These are phyloP conservation scores for Fusarium torreyae DNA, from an alignment of 2,329 filamentous ascomycete species.

Conservation along the genomic window DNA sequence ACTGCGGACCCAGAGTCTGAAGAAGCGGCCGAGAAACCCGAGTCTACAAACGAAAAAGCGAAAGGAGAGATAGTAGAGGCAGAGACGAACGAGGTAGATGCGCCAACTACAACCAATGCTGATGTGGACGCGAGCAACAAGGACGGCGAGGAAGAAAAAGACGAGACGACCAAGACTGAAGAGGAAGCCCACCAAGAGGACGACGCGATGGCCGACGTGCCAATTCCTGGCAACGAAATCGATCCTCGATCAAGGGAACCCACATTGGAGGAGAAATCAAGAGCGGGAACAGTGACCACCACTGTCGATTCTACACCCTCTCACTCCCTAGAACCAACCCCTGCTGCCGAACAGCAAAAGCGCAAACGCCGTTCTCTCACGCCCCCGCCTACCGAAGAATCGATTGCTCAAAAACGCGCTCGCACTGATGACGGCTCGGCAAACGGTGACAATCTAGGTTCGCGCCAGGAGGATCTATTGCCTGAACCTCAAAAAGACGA, in stretches of 20 bases:
- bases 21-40: slow-evolving; percentile 20
- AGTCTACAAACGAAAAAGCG: slow-evolving; percentile 15
- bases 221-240: slow-evolving; percentile 18
- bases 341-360: slow-evolving; percentile 64
- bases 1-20: slow-evolving; percentile 2
- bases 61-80: slow-evolving; percentile 8
- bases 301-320: slow-evolving; percentile 25
- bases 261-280: slow-evolving; percentile 24
- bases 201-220: slow-evolving; percentile 11
- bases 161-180: slow-evolving; percentile 24
- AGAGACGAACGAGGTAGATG: slow-evolving; percentile 2
- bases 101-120: not conserved
- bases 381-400: slow-evolving; percentile 69
- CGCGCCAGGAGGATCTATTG: slow-evolving; percentile 33
- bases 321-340: slow-evolving; percentile 27
- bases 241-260: slow-evolving; percentile 26
- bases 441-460: slow-evolving; percentile 25
- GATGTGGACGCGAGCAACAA: slow-evolving; percentile 19
- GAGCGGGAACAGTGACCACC: slow-evolving; percentile 24
- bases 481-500: slow-evolving; percentile 21
- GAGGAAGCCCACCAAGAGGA: slow-evolving; percentile 15
- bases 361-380: slow-evolving; percentile 77
- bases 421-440: slow-evolving; percentile 57
- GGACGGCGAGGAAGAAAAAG: slow-evolving; percentile 12
- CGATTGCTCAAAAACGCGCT: slow-evolving; percentile 69